Evolutionary conservation across 2,329 filamentous ascomycete genomes (phyloP), one percentile per base, ranked within the genome.

Genomic region (Phaeomoniella chlamydospora): DNA sequence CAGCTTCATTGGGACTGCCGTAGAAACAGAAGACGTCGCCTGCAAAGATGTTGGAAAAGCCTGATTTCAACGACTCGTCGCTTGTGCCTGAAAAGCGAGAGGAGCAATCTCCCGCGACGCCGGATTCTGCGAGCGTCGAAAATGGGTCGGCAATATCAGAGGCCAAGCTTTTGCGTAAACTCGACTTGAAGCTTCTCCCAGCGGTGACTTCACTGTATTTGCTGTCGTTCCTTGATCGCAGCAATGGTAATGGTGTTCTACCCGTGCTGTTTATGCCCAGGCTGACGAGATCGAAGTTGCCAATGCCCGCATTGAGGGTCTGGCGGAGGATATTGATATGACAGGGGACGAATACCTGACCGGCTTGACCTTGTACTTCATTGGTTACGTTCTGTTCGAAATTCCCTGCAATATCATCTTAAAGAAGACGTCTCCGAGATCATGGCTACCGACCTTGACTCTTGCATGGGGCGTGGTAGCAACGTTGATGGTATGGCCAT

Each of bases 391-490:
- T 9, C 16, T 47, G 6, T 42, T 43, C 34, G 45, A 62, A 35
- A 49, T 62, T 5, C 61, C 61, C 2, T 56, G 53, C 44, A 64
- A 64, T 36, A 52, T 60, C 11, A 41, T 58, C n/a, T 41, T 62
- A 5, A 61, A 58, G 32, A 47, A 45, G 34, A 56, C 56, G 2
- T 56, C 52, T 0, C 57, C 58, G 1, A 52, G 52, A 3, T 48
- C 53, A 15, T 61, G 56, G 55, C 47, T 59, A 1, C 55, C 59
- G 0, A 58, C 56, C 0, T 44, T 59, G 11, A 67, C 63, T 36
- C 48, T 68, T 11, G 29, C 50, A 18, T 71, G 67, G 59, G 68
- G 67, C 2, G 52, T 68, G 17, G 57, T 70, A 35, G 62, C 64
- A n/a, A 61, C 67, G 12, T 55, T 65, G 31, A 54, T 65, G 15